A percentile compares a stretch with the other conserved stretches of the same genome.
These are phyloP conservation scores for Pleurotus ostreatus DNA, from an alignment of 768 basidiomycete genomes.

Conservation along the genomic window DNA sequence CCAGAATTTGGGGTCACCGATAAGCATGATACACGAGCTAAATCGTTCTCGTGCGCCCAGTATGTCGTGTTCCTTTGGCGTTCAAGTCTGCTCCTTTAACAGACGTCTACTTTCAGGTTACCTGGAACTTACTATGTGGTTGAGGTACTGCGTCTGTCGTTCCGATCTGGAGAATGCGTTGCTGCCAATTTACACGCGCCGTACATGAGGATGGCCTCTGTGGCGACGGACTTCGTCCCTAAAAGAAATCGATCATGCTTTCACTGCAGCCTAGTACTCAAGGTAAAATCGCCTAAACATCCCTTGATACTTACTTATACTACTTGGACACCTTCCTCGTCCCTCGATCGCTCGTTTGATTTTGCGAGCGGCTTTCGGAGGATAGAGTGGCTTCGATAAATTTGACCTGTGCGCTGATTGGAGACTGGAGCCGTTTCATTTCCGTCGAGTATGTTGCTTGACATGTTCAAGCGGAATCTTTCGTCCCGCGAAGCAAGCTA, in stretches of 20 bases:
- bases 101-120: too few species aligned
- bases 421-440: conserved; percentile 1
- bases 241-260: not conserved
- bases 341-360: too few species aligned
- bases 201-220: not conserved
- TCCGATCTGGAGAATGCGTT: too few species aligned
- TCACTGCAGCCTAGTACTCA: not conserved
- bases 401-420: not conserved
- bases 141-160: too few species aligned
- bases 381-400: not conserved
- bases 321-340: too few species aligned
- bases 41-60: too few species aligned
- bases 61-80: too few species aligned
- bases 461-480: too few species aligned
- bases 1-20: not conserved
- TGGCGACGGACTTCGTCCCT: not conserved
- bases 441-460: not conserved
- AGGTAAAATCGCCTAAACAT: not conserved
- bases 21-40: not conserved
- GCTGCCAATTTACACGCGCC: not conserved
- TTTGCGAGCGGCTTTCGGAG: too few species aligned
- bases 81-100: too few species aligned
- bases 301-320: not conserved
- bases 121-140: too few species aligned
- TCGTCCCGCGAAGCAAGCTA: too few species aligned